A percentile compares a stretch with the other conserved stretches of the same genome.
These are phyloP conservation scores for Gautieria morchelliformis DNA, from an alignment of 768 basidiomycete species.

Conservation along the genomic window DNA sequence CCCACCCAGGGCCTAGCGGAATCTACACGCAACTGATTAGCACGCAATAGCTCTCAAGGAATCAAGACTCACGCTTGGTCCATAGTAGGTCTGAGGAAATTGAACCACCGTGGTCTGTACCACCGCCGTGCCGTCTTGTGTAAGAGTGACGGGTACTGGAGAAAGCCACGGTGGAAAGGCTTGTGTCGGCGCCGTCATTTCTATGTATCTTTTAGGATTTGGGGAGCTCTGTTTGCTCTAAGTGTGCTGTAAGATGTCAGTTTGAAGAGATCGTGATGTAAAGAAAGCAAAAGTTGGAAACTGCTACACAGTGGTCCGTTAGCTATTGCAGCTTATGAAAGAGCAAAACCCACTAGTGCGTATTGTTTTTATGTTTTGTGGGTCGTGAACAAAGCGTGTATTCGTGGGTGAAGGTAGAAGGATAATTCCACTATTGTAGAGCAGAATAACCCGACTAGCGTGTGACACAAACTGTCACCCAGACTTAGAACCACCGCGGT, in stretches of 20 bases:
- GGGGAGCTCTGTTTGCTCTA: conserved; percentile 5
- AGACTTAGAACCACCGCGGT: no score
- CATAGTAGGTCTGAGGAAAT: conserved; percentile 72
- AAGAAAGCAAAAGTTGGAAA: background rate
- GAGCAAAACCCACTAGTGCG: no score
- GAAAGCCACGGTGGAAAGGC: conserved; percentile 67
- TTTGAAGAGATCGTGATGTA: conserved; percentile 3
- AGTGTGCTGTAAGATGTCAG: conserved; percentile 7
- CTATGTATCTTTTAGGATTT: background rate
- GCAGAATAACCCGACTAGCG: background rate
- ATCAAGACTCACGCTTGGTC: conserved; percentile 58
- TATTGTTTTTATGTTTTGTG: no score
- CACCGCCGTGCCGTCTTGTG: conserved; percentile 12
- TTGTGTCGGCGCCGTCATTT: conserved; percentile 39
- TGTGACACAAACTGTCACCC: background rate
- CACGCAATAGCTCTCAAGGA: background rate
- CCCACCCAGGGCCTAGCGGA: conserved; percentile 60
- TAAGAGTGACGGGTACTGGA: conserved; percentile 46
- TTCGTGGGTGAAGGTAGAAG: background rate
- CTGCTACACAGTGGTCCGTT: background rate
- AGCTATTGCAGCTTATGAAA: no score
- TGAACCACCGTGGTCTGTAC: conserved; percentile 41
- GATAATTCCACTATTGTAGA: background rate
- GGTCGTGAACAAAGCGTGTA: no score
- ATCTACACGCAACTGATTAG: conserved; percentile 36